Evolutionary conservation across 2,329 filamentous ascomycete genomes (phyloP), one percentile per base, ranked within the genome.

Genomic region (Cercospora sp.): DNA sequence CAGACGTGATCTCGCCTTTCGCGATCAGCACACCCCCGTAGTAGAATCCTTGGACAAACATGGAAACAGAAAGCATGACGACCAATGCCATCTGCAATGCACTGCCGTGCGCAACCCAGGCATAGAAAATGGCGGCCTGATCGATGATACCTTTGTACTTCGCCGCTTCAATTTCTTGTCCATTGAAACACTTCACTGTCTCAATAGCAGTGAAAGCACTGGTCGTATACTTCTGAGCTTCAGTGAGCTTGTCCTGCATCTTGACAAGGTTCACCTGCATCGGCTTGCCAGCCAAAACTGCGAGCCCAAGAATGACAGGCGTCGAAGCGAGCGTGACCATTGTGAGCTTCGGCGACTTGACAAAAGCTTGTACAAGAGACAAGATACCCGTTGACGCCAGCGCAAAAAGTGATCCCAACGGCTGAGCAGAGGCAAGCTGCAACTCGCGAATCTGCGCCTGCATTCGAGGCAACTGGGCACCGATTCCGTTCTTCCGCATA

Each of bases 11-110:
- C 0, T 84, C 78, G 1, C 88, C 88, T 1, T 85, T 79, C 9
- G 84, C 82, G 9, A 95, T 88, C 1, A 97, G 84, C 1, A 87
- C 82, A 30, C 90, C 86, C 0, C 93, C 94, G 73, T 94, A 97
- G 88, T 92, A 97, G 75, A 98, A 97, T 0, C 93, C 94, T 66
- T 93, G 86, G 0, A 96, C 90, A 72, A 98, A 97, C 77, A 97
- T 89, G 1, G 84, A 84, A 3, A 93, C 86, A 31, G 90, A 89
- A 82, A 93, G 89, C 72, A 96, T 87, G 58, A 90, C 89, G 62
- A 92, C 85, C 59, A 91, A 86, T 0, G 89, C 89, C 75, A 91
- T 88, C 75, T 97, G 93, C 3, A 89, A 77, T 0, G 91, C 88
- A 71, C 89, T 91, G 16, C 88, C 84, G 57, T 87, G 84, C 0